Base-by-base conservation (phyloP, 176 grass and related monocot species). In the Poa pratensis region DNA sequence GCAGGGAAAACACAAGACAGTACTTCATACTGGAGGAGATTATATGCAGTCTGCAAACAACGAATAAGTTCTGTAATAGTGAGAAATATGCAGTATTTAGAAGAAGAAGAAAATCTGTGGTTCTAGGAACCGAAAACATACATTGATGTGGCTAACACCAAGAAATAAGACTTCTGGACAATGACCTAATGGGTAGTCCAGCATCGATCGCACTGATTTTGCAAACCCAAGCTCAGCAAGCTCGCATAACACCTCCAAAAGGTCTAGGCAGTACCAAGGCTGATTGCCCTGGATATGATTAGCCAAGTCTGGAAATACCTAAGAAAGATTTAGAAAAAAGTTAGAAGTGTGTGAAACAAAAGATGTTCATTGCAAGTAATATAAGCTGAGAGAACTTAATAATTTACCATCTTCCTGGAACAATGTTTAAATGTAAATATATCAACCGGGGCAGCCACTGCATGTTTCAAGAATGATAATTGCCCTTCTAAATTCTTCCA, bases 401-500 rank as follows among this genome's bases (percentile, higher is more conserved):
- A 39, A 69, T 5, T 81, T 90, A 92, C 93, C 93, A 90, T 81
- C 73, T 88, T 78, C 57, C 83, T 80, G 77, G 86, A 88, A 87
- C 87, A 90, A 83, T 98, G 91, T 26, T 84, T 84, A 77, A 94
- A 95, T 66, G 96, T 87, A 86, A 95, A 98, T 88, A 78, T 83
- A 89, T 92, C 91, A 89, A 82, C 15, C 39, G 88, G 69, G 8
- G 89, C 84, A 35, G 78, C 87, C 70, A 90, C 93, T 5, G 93
- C 93, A 94, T 94, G 84, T 85, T 90, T 95, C 68, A 98, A 87
- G 55, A 98, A 92, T 69, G 96, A 98, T 71, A 98, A 65, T 24
- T 95, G 96, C 53, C 93, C 96, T 87, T 98, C 93, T 86, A 88
- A 87, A 94, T 95, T 95, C 65, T 90, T 98, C 96, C 96, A 98